These are phyloP conservation scores for Chlamydomonas incerta DNA, from an alignment of 139 green algal genomes.

Conservation along the genomic window DNA sequence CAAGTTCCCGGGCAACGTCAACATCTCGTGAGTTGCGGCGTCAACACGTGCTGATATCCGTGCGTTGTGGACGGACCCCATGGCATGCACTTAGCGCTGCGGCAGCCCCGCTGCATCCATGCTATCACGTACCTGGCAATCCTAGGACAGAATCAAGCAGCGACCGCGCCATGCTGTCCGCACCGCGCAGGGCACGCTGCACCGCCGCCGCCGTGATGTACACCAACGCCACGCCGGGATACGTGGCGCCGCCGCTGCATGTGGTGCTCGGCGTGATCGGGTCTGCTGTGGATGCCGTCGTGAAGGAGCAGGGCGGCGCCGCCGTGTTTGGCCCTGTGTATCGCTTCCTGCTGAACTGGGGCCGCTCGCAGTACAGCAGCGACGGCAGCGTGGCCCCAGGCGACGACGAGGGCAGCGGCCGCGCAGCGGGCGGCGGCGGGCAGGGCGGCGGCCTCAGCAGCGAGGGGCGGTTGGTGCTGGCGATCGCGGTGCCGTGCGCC, in stretches of 20 bases:
- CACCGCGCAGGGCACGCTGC: no score
- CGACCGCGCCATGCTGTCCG: no score
- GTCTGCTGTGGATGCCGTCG: neutral
- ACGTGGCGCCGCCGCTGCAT: neutral
- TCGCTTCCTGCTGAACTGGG: conserved; percentile 10
- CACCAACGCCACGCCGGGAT: neutral
- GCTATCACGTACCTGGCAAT: no score
- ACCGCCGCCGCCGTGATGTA: neutral
- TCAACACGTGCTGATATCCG: no score
- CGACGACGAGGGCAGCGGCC: no score
- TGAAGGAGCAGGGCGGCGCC: neutral
- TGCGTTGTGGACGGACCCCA: no score
- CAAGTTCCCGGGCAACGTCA: no score
- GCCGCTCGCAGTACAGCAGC: neutral
- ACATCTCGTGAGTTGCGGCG: no score
- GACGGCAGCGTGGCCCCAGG: neutral
- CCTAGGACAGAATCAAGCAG: no score
- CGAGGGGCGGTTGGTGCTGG: neutral
- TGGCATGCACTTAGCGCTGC: no score
- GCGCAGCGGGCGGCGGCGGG: neutral
- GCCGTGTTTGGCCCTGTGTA: neutral
- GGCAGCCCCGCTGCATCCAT: no score
- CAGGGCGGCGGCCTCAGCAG: neutral
- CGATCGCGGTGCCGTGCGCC: neutral
- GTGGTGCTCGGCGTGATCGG: neutral